These are phyloP conservation scores for Vitis riparia DNA, from an alignment of 164 flowering plant species.

Conservation along the genomic window DNA sequence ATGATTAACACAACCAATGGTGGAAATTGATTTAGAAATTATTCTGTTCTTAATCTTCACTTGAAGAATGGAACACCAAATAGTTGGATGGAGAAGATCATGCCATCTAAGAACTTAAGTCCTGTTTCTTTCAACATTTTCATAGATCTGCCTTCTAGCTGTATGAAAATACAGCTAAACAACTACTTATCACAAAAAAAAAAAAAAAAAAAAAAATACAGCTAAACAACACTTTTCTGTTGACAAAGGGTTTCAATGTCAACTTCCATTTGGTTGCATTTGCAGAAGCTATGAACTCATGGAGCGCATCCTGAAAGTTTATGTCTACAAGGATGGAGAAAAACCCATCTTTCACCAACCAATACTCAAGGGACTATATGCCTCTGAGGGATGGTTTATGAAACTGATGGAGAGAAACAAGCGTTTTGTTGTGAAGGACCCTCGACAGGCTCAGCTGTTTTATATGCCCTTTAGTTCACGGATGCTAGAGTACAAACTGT, in stretches of 20 bases:
- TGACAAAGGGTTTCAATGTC: not conserved
- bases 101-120: not conserved
- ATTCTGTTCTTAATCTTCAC: not conserved
- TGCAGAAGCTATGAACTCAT: constrained; percentile 56
- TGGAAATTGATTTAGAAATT: not conserved
- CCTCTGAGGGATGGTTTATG: constrained; percentile 75
- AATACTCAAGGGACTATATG: constrained; percentile 55
- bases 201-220: too few species aligned
- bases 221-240: too few species aligned
- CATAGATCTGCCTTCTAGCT: too few species aligned
- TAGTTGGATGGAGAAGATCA: not conserved
- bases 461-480: constrained; percentile 63
- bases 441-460: constrained; percentile 51
- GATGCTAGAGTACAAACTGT: constrained; percentile 37
- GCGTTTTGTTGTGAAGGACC: constrained; percentile 44
- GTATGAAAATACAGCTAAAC: too few species aligned
- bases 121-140: too few species aligned
- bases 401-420: constrained; percentile 53
- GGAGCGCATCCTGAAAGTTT: constrained; percentile 53
- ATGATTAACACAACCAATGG: not conserved
- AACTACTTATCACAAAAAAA: too few species aligned
- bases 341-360: constrained; percentile 60
- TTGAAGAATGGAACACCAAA: not conserved
- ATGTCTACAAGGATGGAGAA: constrained; percentile 49
- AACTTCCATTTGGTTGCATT: constrained; percentile 5